Conservation (phyloP, 1,139 yeast species). For the Arxiozyma telluris region DNA sequence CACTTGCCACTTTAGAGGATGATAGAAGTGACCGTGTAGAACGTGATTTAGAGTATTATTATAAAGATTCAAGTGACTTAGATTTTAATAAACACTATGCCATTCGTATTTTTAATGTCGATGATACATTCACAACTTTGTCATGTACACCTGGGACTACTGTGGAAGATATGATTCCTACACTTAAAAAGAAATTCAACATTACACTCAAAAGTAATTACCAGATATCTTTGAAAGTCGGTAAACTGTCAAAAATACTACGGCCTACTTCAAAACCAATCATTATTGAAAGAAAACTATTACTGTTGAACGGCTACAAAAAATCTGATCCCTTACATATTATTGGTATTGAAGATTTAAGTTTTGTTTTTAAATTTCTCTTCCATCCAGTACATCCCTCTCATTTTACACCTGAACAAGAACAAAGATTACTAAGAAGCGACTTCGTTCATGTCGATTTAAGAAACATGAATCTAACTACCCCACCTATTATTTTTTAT, state of each 20-base stretch:
- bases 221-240: conserved; percentile 71
- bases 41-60: conserved; percentile 27
- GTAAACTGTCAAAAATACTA: conserved; percentile 67
- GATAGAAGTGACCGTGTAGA: conserved; percentile 33
- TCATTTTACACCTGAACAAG: conserved; percentile 60
- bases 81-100: conserved; percentile 28
- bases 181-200: conserved; percentile 60
- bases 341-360: conserved; percentile 80
- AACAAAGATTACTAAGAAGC: conserved; percentile 49
- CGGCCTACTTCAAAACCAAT: conserved; percentile 71
- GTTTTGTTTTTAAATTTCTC: conserved; percentile 77
- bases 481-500: conserved; percentile 76
- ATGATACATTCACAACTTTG: conserved; percentile 74
- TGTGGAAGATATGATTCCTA: conserved; percentile 61
- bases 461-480: conserved; percentile 65
- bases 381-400: conserved; percentile 65
- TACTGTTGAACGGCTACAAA: conserved; percentile 72
- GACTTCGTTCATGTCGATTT: conserved; percentile 68
- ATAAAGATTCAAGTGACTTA: conserved; percentile 28
- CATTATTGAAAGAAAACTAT: conserved; percentile 61
- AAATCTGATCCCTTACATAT: conserved; percentile 67
- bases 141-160: conserved; percentile 67
- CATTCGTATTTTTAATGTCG: conserved; percentile 66
- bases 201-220: conserved; percentile 62
- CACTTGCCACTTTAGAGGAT: conserved; percentile 18